phyloP scores from a whole-genome alignment of 495 filamentous ascomycete species.

The Aspergillus taichungensis region DNA sequence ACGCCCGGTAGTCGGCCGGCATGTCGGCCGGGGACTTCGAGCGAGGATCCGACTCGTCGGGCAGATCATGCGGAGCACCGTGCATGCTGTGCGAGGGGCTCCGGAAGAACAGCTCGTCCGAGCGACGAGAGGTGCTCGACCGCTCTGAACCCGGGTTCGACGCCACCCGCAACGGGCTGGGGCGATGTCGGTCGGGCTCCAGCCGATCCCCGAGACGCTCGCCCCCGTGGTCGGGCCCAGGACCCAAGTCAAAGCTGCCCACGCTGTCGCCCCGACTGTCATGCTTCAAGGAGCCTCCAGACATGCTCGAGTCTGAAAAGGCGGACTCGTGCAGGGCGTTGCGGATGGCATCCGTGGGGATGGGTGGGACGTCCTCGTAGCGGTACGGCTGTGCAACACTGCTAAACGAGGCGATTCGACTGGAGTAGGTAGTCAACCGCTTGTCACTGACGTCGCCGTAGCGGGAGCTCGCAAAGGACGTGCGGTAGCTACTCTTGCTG shows the following conservation, averaged over 20 bases:
- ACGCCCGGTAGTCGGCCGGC: constrained; percentile 13
- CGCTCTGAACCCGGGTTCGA: constrained; percentile 15
- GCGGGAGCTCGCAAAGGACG: constrained; percentile 36
- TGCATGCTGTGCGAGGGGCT: constrained; percentile 11
- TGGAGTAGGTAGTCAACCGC: constrained; percentile 25
- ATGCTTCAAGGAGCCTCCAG: constrained; percentile 13
- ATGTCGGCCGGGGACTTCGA: constrained; percentile 5
- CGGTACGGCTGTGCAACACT: constrained; percentile 26
- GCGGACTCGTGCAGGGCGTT: constrained; percentile 20
- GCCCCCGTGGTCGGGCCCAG: not conserved
- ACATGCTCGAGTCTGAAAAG: constrained; percentile 17
- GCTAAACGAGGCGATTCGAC: constrained; percentile 31
- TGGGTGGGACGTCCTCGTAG: constrained; percentile 28
- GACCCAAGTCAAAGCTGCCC: constrained; percentile 25
- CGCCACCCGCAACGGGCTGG: constrained; percentile 7
- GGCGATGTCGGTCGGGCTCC: constrained; percentile 2
- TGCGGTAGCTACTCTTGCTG: constrained; percentile 39
- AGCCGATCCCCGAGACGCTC: not conserved
- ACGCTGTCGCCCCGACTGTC: constrained; percentile 18
- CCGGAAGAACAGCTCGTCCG: constrained; percentile 17
- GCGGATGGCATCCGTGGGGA: constrained; percentile 22
- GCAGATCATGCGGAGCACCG: constrained; percentile 11
- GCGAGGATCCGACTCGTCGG: constrained; percentile 12
- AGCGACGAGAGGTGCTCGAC: constrained; percentile 13
- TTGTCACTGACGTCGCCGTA: constrained; percentile 22